Conservation (phyloP, 78 protist genomes). For the Dictyostelium firmibasis region DNA sequence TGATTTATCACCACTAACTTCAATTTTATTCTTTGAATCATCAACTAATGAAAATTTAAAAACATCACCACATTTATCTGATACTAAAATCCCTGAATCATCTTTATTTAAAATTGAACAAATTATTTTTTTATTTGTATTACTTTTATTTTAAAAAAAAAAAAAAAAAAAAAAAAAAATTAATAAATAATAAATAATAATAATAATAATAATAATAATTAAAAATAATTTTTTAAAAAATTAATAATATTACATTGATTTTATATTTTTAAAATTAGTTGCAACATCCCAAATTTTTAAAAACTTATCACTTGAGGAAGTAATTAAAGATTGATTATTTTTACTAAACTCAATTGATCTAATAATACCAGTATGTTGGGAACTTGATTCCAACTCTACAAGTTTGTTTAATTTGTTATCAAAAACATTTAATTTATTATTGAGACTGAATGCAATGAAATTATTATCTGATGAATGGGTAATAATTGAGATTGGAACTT, state of each 20-base stretch:
- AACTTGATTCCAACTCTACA: not conserved
- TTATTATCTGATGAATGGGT: not conserved
- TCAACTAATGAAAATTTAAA: slow-evolving; percentile 17
- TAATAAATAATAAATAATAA: too few relatives aligned
- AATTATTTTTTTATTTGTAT: slow-evolving; percentile 21
- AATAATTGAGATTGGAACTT: slow-evolving; percentile 11
- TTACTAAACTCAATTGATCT: slow-evolving; percentile 15
- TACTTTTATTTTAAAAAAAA: not conserved
- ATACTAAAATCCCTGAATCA: slow-evolving; percentile 9
- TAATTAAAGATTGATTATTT: not conserved
- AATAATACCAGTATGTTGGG: not conserved
- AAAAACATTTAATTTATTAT: not conserved
- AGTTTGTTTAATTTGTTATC: not conserved
- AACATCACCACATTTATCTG: slow-evolving; percentile 72
- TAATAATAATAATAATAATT: too few relatives aligned
- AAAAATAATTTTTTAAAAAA: too few relatives aligned
- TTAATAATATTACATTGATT: not conserved
- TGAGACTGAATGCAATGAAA: slow-evolving; percentile 1
- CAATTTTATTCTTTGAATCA: slow-evolving; percentile 12
- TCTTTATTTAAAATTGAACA: slow-evolving; percentile 11
- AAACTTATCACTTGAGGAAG: not conserved
- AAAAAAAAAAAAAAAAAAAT: too few relatives aligned
- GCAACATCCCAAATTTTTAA: not conserved
- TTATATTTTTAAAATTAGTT: not conserved
- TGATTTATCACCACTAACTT: not conserved